Evolutionary conservation across 176 grass and related monocot species (phyloP), one percentile per base, ranked within the genome.

Genomic region (Cocos nucifera): DNA sequence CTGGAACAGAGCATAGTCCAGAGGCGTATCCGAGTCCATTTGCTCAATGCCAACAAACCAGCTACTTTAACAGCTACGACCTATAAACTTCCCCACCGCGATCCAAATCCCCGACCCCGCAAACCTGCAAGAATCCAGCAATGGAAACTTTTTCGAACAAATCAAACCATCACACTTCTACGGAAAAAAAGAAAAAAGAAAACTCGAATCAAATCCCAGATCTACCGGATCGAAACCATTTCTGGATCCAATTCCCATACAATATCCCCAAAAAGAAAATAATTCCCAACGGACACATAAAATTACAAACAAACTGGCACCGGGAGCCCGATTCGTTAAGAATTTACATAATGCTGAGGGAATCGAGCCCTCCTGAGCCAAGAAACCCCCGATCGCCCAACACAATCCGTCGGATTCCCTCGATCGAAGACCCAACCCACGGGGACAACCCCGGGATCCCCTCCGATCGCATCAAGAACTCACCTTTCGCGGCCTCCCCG

Each of bases 1-100:
- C 82, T 98, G 87, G 75, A 98, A 98, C 35, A 89, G 79, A 28
- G 94, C 94, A 57, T 77, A 86, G 77, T 98, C 94, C 49, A 98
- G 89, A 67, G 74, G 73, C 49, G 79, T 57, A 60, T 81, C 73
- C 39, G 82, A 58, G 59, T 98, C 84, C 94, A 98, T 98, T 49
- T 57, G 71, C 48, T 60, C 7, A 27, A 44, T 44, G 19, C 49
- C 35, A 51, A 20, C n/a, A 56, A 39, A 57, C 6, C 26, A 21
- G 7, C 18, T 48, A 5, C n/a, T 39, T 56, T 56, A 23, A 22
- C 4, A 35, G 51, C 27, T 68, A 44, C 35, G 12, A 2, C 9
- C 35, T 9, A 44, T 14, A 12, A 44, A 44, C 53, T 69, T 18
- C 3, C 28, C 57, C 68, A 4, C 65, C 5, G 35, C 23, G 32